Base-by-base conservation (phyloP, 768 basidiomycete genomes). In the Lepiota subincarnata region DNA sequence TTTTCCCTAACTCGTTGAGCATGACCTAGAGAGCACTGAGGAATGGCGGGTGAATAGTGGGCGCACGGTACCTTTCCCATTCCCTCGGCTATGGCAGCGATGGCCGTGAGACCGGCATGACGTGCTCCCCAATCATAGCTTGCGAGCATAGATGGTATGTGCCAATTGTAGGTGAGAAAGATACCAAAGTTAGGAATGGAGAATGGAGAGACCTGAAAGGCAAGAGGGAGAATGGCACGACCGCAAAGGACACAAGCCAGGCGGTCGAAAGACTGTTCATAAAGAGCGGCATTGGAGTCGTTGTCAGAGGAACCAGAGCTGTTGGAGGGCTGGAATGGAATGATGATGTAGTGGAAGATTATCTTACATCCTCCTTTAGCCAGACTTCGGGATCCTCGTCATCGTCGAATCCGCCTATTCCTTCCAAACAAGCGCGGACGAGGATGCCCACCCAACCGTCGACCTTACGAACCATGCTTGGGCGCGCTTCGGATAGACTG, bases 101-200 rank as follows among this genome's bases (percentile, higher is more conserved):
- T 87, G 0, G 90, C 89, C 81, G 92, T 89, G 20, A 95, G 70
- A 10, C 88, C 92, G 0, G 90, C 91, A 60, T 95, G 91, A 24
- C 92, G 75, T 22, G 83, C 78, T 48, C 89, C 77, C 93, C 93
- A 96, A 67, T 93, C 89, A 55, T 84, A 86, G 51, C 80, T 84
- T 0, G 78, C 80, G 53, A 94, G 74, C 85, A 95, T 90, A 0
- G 83, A 84, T 0, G 89, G 89, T 12, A 92, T 90, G 55, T 84
- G 83, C 66, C 84, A 39, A 6, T 52, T 14, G 44, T 20, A 14
- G 28, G 13, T 48, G 3, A 44, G 50, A 8, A 22, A 35, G 24
- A 42, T n/a, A 56, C 56, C 38, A 16, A 49, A 34, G 38, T 19
- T 24, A 14, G 36, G 20, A 43, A 12, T 14, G 2, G 44, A 2